Base-by-base conservation (phyloP, 495 filamentous ascomycete genomes). In the Polyplosphaeria fusca region DNA sequence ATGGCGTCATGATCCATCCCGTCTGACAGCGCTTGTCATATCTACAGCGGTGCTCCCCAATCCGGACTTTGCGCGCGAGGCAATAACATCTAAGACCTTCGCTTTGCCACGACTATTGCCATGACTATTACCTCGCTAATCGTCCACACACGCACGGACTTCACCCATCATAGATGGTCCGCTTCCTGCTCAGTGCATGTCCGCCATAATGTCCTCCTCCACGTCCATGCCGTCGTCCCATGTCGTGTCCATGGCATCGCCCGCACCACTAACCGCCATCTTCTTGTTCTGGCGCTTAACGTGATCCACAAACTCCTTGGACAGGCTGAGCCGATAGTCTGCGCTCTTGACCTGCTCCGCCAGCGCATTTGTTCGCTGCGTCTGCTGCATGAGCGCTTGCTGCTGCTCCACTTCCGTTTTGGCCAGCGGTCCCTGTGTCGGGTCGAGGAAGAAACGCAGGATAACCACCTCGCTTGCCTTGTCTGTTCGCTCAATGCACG, bases 201-300 rank as follows among this genome's bases (percentile, higher is more conserved):
- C 66, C 22, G 32, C 69, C 71, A 73, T 72, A 18, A 73, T 61
- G 53, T 71, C 71, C 55, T 71, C 71, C 1, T 71, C 71, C 24
- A 53, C 56, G 18, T 66, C 70, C 51, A 51, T 44, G 26, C 53
- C 45, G n/a, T 68, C 70, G 40, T 49, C 66, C 65, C 61, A 65
- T 42, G 47, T 45, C 28, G 30, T 41, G 27, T 59, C 61, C 64
- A 64, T 60, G 25, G 50, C 56, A 13, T 60, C 61, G 14, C 47
- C 42, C 23, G 26, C 49, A 3, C 24, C 58, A 22, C 18, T 24
- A 30, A 37, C 30, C 23, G 46, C 37, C 22, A 41, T 23, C 48
- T 64, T 65, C 51, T 66, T 63, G 23, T 48, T 57, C 63, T 60
- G 53, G 24, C 47, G 50, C 58, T 64, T 50, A 55, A 66, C 3